Evolutionary conservation across 1,284 basidiomycete species (phyloP).

Genomic region (Macrocystidia cucumis): DNA sequence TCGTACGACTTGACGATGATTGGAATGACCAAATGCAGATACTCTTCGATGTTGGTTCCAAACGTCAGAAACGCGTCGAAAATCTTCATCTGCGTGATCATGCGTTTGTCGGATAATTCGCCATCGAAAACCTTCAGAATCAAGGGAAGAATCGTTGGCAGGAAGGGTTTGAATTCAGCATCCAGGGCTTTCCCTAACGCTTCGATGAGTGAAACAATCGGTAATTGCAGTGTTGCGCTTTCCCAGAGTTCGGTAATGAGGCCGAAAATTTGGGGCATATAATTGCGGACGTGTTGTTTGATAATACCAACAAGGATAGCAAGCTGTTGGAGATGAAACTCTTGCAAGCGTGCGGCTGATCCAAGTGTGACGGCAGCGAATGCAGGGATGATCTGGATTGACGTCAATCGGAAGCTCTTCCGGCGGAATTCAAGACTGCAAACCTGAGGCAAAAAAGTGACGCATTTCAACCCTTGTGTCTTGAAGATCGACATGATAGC

Average conservation of each 20-base stretch:
- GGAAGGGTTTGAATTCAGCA: slow-evolving; percentile 96
- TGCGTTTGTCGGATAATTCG: slow-evolving; percentile 73
- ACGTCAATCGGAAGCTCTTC: slow-evolving; percentile 2
- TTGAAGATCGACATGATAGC: slow-evolving; percentile 99
- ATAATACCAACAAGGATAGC: slow-evolving; percentile 96
- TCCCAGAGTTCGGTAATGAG: slow-evolving; percentile 90
- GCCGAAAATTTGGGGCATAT: slow-evolving; percentile 76
- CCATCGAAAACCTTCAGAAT: slow-evolving; percentile 90
- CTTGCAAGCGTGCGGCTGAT: slow-evolving; percentile 79
- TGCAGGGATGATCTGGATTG: slow-evolving; percentile 87
- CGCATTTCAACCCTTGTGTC: slow-evolving; percentile 95
- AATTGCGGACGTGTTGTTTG: slow-evolving; percentile 96
- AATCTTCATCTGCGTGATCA: slow-evolving; percentile 82
- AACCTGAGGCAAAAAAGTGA: slow-evolving; percentile 92
- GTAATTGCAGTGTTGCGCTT: slow-evolving; percentile 79
- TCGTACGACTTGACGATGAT: slow-evolving; percentile 93
- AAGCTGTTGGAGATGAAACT: slow-evolving; percentile 95
- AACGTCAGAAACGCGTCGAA: slow-evolving; percentile 94
- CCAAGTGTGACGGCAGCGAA: slow-evolving; percentile 87
- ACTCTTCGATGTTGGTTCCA: slow-evolving; percentile 96
- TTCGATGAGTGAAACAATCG: slow-evolving; percentile 91
- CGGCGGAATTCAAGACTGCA: slow-evolving; percentile 11
- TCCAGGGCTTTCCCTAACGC: slow-evolving; percentile 93
- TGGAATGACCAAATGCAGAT: slow-evolving; percentile 94
- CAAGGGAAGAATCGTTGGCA: slow-evolving; percentile 89